Percentiles rank a stretch among this genome's conserved stretches.
Evolutionary conservation across 2,329 filamentous ascomycete species (phyloP).

Genomic region (Rhynchosporium graminicola): DNA sequence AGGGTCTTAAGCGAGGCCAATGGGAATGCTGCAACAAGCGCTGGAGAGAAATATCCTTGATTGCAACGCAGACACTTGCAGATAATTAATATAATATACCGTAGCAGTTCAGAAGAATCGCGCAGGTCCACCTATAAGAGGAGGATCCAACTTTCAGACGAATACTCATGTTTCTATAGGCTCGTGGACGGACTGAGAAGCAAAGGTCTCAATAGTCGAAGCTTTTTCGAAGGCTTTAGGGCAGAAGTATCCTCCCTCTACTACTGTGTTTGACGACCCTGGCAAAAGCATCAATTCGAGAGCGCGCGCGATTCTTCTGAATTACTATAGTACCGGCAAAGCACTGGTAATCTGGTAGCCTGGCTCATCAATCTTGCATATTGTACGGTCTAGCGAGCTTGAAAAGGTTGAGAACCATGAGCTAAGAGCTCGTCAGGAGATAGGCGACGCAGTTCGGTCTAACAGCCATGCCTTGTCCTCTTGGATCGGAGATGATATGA

Average conservation of each 20-base stretch:
- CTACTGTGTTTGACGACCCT: no score
- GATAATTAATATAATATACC: constrained; percentile 1
- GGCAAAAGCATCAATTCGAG: no score
- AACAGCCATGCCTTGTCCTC: background rate
- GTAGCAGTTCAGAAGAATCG: no score
- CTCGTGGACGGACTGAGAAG: no score
- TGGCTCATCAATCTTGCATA: background rate
- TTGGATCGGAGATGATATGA: background rate
- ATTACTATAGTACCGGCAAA: background rate
- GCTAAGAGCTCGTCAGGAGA: background rate
- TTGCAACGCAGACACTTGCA: constrained; percentile 8
- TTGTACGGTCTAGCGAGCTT: background rate
- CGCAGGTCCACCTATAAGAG: no score
- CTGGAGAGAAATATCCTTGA: constrained; percentile 16
- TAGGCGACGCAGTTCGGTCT: no score
- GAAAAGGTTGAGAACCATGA: constrained; percentile 13
- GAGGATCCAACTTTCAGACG: no score
- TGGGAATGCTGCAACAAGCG: constrained; percentile 14
- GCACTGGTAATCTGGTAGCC: background rate
- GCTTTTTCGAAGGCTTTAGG: no score
- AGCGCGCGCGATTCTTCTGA: no score
- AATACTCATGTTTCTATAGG: no score
- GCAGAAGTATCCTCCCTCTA: no score
- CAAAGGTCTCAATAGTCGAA: no score
- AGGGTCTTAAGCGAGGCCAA: constrained; percentile 18